Percentiles rank a stretch among this genome's conserved stretches.
Evolutionary conservation across 2,329 filamentous ascomycete species (phyloP).

Genomic region (Aspergillus tubingensis): DNA sequence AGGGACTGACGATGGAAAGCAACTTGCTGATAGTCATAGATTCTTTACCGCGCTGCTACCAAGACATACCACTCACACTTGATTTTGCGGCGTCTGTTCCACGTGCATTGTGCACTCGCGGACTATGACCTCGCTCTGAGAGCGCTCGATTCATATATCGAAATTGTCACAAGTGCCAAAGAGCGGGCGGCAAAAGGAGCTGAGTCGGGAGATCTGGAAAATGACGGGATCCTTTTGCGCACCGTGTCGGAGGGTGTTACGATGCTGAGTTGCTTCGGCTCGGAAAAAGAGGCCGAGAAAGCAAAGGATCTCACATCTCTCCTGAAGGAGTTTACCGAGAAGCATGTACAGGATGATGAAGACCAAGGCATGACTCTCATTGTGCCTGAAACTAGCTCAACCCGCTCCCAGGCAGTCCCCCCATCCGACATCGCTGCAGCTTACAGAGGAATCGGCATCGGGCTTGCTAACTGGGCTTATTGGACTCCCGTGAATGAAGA

Average conservation of each 20-base stretch:
- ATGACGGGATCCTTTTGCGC: constrained; percentile 72
- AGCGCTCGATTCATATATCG: constrained; percentile 87
- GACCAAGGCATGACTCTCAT: constrained; percentile 24
- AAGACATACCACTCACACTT: constrained; percentile 95
- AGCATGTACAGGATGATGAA: constrained; percentile 47
- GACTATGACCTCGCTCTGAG: constrained; percentile 92
- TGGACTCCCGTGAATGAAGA: constrained; percentile 73
- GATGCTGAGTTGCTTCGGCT: constrained; percentile 80
- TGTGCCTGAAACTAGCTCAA: constrained; percentile 19
- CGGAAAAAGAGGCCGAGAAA: constrained; percentile 72
- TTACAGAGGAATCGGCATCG: constrained; percentile 83
- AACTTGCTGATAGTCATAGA: constrained; percentile 47
- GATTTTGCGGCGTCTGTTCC: constrained; percentile 82
- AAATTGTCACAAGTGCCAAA: constrained; percentile 82
- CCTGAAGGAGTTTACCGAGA: constrained; percentile 74
- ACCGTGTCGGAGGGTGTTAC: constrained; percentile 79
- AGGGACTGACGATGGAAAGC: neutral
- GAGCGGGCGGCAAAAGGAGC: constrained; percentile 74
- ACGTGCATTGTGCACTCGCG: constrained; percentile 79
- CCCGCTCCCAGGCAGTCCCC: constrained; percentile 47
- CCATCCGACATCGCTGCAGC: constrained; percentile 66
- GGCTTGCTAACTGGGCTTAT: constrained; percentile 83
- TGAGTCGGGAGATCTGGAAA: constrained; percentile 70
- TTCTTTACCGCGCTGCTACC: constrained; percentile 84
- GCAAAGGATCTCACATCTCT: constrained; percentile 70